phyloP scores from a whole-genome alignment of 139 green algal genomes.

The Diplosphaera chodatii region DNA sequence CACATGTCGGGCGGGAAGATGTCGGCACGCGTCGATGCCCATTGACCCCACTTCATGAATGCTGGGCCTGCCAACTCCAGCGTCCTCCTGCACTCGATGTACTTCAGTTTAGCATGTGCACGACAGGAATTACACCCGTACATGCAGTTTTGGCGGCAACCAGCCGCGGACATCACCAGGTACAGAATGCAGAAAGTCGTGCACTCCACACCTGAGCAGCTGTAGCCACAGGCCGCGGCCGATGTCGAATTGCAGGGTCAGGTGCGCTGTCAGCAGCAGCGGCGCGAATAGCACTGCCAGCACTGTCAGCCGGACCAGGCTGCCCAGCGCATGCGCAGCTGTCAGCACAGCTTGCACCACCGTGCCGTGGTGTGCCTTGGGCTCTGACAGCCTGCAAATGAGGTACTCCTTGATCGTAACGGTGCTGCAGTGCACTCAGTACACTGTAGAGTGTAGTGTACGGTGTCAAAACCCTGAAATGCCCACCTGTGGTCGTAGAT shows the following conservation, averaged over 20 bases:
- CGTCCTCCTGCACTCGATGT: constrained; percentile 28
- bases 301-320: constrained; percentile 36
- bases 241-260: constrained; percentile 31
- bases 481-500: background rate
- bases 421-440: too few species aligned
- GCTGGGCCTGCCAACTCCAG: constrained; percentile 51
- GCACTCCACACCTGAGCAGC: constrained; percentile 13
- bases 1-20: constrained; percentile 91
- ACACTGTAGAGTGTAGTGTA: too few species aligned
- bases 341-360: background rate
- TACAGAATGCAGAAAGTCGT: too few species aligned
- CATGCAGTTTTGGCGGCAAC: too few species aligned
- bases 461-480: too few species aligned
- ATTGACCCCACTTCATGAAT: constrained; percentile 98
- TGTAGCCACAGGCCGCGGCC: constrained; percentile 27
- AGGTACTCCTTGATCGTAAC: too few species aligned
- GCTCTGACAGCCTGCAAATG: background rate
- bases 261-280: constrained; percentile 31
- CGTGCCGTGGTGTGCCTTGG: background rate
- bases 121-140: too few species aligned
- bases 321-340: background rate
- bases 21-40: constrained; percentile 83
- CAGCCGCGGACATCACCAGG: too few species aligned
- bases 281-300: constrained; percentile 60
- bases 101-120: too few species aligned